Evolutionary conservation across 163 green algal species (phyloP).

Genomic region (Scenedesmus sp.): DNA sequence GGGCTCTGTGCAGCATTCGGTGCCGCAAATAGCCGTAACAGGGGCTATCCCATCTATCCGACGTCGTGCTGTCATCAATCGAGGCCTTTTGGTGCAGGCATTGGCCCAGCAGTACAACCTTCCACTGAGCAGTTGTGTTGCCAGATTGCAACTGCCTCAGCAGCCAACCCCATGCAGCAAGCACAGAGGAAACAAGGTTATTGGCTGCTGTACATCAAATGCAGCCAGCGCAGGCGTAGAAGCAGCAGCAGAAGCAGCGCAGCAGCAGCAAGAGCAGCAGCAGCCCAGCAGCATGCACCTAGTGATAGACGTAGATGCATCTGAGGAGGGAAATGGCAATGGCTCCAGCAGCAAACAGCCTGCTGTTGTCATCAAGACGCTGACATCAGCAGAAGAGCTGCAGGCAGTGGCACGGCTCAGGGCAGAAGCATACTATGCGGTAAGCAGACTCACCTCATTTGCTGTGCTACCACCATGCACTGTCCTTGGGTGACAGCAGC

Average conservation of each 20-base stretch:
- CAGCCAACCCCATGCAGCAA: neutral
- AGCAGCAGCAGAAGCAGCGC: neutral
- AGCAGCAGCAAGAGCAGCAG: neutral
- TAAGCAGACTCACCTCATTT: neutral
- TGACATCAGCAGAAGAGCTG: neutral
- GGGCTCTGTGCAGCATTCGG: neutral
- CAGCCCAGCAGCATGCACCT: neutral
- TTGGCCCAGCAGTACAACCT: constrained; percentile 1
- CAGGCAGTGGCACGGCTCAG: constrained; percentile 53
- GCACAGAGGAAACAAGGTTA: neutral
- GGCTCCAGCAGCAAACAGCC: constrained; percentile 20
- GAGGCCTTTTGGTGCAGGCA: neutral
- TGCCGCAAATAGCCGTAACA: neutral
- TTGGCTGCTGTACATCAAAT: neutral
- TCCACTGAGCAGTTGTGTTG: neutral
- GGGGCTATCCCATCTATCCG: neutral
- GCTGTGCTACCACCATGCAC: too few relatives aligned
- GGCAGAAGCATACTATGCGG: constrained; percentile 58
- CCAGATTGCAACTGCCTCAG: neutral
- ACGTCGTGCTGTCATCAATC: neutral
- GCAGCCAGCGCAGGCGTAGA: neutral
- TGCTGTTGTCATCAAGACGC: neutral
- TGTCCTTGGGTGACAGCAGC: too few relatives aligned
- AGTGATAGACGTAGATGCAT: constrained; percentile 3
- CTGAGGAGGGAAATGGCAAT: neutral